Conservation (phyloP, 495 filamentous ascomycete species). For the Trichoderma reesei region DNA sequence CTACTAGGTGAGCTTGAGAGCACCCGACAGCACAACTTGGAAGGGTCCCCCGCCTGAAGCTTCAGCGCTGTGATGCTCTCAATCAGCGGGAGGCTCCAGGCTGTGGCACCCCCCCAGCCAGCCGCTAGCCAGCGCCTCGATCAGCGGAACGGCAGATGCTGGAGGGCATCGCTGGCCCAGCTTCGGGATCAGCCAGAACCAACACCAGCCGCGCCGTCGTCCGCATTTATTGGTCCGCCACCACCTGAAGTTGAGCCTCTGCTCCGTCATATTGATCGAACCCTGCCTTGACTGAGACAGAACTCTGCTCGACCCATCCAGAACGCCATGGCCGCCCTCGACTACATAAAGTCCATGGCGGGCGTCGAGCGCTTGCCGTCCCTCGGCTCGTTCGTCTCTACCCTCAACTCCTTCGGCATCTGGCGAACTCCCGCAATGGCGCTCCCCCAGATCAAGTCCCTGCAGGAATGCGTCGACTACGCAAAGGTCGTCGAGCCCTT, state of each 20-base stretch:
- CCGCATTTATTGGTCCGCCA: conserved; percentile 1
- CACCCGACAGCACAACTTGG: background rate
- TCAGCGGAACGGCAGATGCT: background rate
- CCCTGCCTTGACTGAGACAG: no score
- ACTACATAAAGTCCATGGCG: conserved; percentile 2
- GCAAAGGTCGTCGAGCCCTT: conserved; percentile 61
- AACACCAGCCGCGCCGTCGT: background rate
- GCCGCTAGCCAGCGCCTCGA: background rate
- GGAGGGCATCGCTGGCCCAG: background rate
- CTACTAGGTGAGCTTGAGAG: background rate
- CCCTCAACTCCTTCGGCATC: background rate
- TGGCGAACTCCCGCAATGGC: conserved; percentile 39
- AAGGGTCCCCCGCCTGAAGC: background rate
- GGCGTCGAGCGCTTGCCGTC: background rate
- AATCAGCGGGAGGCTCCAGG: background rate
- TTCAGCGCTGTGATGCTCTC: background rate
- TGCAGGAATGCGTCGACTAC: conserved; percentile 66
- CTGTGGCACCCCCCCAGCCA: background rate
- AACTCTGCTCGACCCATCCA: background rate
- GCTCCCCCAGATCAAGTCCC: conserved; percentile 56
- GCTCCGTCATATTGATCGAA: background rate
- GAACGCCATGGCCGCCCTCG: background rate
- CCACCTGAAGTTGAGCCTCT: background rate
- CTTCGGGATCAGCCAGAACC: background rate
- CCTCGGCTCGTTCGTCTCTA: background rate